Evolutionary conservation across 2,329 filamentous ascomycete genomes (phyloP), one percentile per base, ranked within the genome.

Genomic region (Neopestalotiopsis sp.): DNA sequence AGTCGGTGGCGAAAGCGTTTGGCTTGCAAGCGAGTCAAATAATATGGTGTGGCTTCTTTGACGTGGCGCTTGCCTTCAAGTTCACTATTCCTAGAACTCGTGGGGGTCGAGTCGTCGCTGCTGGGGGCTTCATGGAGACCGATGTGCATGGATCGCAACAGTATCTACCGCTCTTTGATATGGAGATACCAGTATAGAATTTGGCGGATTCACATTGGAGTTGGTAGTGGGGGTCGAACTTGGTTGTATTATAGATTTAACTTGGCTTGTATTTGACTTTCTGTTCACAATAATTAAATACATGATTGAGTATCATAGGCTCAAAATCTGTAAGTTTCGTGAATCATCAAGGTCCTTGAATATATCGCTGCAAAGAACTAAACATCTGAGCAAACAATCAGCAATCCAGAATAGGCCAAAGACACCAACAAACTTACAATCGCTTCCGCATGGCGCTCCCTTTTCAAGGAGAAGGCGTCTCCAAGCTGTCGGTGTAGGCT

Each of bases 1-100:
- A 79, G n/a, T 74, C 79, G 0, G 75, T 85, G 0, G 73, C 77
- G 1, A 67, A 66, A 1, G 66, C 82, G 17, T 81, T 82, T 1
- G 72, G 72, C 0, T 62, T 81, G 1, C 1, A 62, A 0, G 58
- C 70, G 6, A 64, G 74, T 1, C 75, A 82, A 0, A 76, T 83
- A 5, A 63, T 82, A 0, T 82, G 80, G 79, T 73, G 74, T 38
- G 80, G 80, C 0, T 83, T 80, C 70, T 86, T 82, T 67, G 83
- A 85, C 1, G 81, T 80, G 1, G 85, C 84, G 0, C 72, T 81
- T 66, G 83, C 84, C 0, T 87, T 82, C 74, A 86, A 86, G 67
- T 80, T 77, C 9, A 85, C 83, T 1, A 80, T 85, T n/a, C 73
- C 74, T 12, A 71, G 74, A 4, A 70, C 71, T 17, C 67, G 70